A percentile compares a stretch with the other conserved stretches of the same genome.
Conservation (phyloP, 2,329 filamentous ascomycete genomes). For the Pseudogymnoascus sp. region DNA sequence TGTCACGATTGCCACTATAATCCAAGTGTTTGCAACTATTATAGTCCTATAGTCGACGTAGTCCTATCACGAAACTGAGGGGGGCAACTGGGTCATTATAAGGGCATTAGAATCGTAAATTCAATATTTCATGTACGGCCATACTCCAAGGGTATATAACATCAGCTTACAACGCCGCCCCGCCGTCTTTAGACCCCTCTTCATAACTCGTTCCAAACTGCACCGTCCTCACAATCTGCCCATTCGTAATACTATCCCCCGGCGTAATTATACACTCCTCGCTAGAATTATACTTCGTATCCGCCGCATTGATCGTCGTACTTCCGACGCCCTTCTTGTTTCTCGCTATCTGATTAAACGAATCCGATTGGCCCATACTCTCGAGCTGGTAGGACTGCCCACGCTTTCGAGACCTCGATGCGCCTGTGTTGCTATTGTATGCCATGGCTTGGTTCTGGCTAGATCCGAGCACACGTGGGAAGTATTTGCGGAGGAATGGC, state of each 20-base stretch:
- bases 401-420: neutral
- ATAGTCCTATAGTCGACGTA: too few relatives aligned
- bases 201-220: neutral
- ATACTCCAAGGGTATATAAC: neutral
- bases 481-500: conserved; percentile 20
- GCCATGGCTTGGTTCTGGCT: neutral
- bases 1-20: too few relatives aligned
- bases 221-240: neutral
- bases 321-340: neutral
- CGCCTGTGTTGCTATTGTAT: neutral
- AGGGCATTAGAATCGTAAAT: too few relatives aligned
- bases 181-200: neutral
- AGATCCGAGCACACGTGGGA: conserved; percentile 16
- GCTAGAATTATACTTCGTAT: neutral
- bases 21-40: too few relatives aligned
- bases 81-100: too few relatives aligned
- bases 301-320: neutral
- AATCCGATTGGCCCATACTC: neutral
- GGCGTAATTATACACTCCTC: neutral
- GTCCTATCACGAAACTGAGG: too few relatives aligned
- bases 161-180: neutral
- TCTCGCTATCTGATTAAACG: neutral
- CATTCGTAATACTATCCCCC: neutral
- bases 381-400: neutral
- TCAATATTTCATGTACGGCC: neutral